Evolutionary conservation across 768 basidiomycete species (phyloP), one percentile per base, ranked within the genome.

Genomic region (Mycena crocata): DNA sequence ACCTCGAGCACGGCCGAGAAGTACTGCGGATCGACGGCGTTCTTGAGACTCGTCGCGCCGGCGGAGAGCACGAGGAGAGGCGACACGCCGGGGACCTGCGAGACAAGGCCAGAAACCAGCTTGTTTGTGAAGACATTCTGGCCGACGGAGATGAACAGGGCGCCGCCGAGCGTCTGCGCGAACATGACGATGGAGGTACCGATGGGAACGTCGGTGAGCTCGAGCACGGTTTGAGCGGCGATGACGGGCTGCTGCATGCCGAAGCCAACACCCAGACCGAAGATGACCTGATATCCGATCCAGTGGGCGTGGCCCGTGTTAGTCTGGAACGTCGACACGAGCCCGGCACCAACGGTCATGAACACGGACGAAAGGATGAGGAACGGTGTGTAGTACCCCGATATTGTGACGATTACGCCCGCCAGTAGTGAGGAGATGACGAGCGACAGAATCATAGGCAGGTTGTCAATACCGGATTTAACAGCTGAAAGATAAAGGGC

Each of bases 381-480:
- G 57, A 68, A 79, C 0, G 77, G 77, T 9, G 77, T 62, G 71
- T 86, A 87, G 34, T 75, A 71, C 7, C 79, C 75, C 0, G 77
- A 71, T 19, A 69, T 49, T 19, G 75, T 78, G 48, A 85, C 77
- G 0, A 75, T 71, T 21, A 77, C 42, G 81, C 85, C 8, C 2
- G 72, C 68, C 17, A 84, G 24, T 32, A 87, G 74, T 2, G 82
- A 78, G n/a, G 75, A 51, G 1, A 82, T 78, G 0, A 83, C 82
- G 26, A 82, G 72, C 14, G 80, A 66, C 59, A 82, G 73, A 5
- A 80, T 74, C 51, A 81, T 59, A 2, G 80, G 69, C 42, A 87
- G 76, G 14, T 77, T 64, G 40, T 80, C 66, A 50, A 64, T 57
- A 3, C 62, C 56, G 55, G 26, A 32, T 19, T 42, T 62, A 42